phyloP scores from a whole-genome alignment of 2,329 filamentous ascomycete genomes.

The Colletotrichum lini region DNA sequence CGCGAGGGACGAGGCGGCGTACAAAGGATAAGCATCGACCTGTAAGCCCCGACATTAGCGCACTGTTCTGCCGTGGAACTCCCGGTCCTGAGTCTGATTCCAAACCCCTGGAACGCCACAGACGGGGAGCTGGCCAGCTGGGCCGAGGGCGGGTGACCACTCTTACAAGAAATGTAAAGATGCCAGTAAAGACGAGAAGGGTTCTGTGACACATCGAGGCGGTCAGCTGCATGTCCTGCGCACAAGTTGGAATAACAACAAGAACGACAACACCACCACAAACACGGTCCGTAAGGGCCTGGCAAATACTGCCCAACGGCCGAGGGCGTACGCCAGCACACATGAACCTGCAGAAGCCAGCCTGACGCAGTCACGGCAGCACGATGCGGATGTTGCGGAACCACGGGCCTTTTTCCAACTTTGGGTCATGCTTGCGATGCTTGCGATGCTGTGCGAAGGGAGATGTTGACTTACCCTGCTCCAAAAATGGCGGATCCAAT shows the following conservation, averaged over 20 bases:
- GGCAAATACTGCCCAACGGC: constrained; percentile 53
- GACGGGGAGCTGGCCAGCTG: constrained; percentile 2
- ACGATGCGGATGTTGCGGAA: constrained; percentile 30
- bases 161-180: constrained; percentile 89
- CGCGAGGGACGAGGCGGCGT: constrained; percentile 83
- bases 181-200: constrained; percentile 84
- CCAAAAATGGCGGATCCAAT: constrained; percentile 82
- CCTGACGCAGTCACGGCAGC: constrained; percentile 24
- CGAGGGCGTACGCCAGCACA: constrained; percentile 15
- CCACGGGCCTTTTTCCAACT: constrained; percentile 39
- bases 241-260: constrained; percentile 48
- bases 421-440: constrained; percentile 37
- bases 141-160: constrained; percentile 2
- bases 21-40: constrained; percentile 83
- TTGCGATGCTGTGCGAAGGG: constrained; percentile 39
- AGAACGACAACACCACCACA: constrained; percentile 48
- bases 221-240: constrained; percentile 50
- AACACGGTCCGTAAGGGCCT: constrained; percentile 37
- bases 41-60: constrained; percentile 49
- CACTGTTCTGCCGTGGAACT: constrained; percentile 25
- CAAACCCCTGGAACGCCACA: constrained; percentile 41
- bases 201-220: constrained; percentile 64
- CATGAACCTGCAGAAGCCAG: constrained; percentile 33
- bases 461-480: constrained; percentile 69
- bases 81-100: constrained; percentile 33